A percentile compares a stretch with the other conserved stretches of the same genome.
Evolutionary conservation across 2,329 filamentous ascomycete genomes (phyloP).

Genomic region (Penicillium fuscoglaucum): DNA sequence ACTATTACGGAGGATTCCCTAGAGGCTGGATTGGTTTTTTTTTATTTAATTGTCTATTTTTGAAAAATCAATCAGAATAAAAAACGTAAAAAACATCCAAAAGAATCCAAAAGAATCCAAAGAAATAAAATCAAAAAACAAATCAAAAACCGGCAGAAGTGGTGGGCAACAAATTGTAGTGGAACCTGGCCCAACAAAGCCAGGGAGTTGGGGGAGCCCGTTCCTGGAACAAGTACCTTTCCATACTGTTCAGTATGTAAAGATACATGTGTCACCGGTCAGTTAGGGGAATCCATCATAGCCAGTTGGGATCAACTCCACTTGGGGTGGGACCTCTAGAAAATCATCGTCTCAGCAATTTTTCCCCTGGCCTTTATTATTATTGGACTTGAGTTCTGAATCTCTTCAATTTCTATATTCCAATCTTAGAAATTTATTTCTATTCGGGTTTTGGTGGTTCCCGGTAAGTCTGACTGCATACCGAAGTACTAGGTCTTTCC

Average conservation of each 20-base stretch:
- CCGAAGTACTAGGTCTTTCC: background rate
- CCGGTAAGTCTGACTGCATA: slow-evolving; percentile 16
- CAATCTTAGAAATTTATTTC: background rate
- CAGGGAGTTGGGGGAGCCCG: slow-evolving; percentile 24
- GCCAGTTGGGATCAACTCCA: slow-evolving; percentile 20
- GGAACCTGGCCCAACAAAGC: slow-evolving; percentile 31
- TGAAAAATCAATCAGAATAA: no score
- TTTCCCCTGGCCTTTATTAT: background rate
- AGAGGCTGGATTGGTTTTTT: background rate
- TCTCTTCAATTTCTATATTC: slow-evolving; percentile 5
- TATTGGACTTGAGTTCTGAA: background rate
- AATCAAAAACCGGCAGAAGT: slow-evolving; percentile 2
- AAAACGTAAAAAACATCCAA: background rate
- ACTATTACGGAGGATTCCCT: background rate
- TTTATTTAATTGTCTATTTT: background rate
- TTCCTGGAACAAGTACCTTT: slow-evolving; percentile 16
- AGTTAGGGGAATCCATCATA: background rate
- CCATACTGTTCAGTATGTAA: slow-evolving; percentile 14
- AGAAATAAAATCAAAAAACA: background rate
- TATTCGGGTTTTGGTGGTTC: slow-evolving; percentile 17
- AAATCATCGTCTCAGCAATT: slow-evolving; percentile 25
- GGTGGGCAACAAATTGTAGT: slow-evolving; percentile 15
- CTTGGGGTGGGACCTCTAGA: slow-evolving; percentile 19
- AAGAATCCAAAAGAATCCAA: background rate
- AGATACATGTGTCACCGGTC: slow-evolving; percentile 10